Base-by-base conservation (phyloP, 2,329 filamentous ascomycete genomes). In the Calycina herbarum region DNA sequence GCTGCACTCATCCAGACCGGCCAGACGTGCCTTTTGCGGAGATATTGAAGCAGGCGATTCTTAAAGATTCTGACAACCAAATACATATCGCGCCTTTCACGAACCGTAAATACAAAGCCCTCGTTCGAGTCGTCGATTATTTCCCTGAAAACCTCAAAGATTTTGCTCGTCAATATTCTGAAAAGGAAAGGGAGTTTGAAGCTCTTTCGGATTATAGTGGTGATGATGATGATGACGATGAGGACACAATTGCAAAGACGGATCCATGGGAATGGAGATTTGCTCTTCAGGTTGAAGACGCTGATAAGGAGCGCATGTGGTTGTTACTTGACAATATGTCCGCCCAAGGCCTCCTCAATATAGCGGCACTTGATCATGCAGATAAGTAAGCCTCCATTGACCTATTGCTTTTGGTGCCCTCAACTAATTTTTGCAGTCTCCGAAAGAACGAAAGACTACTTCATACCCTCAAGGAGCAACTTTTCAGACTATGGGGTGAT, bases 401-500 rank as follows among this genome's bases (percentile, higher is more conserved):
- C 29, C 24, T 40, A 15, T 38, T 17, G 13, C 5, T 33, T 6
- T 38, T 13, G 63, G 38, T 15, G 38, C 51, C 58, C 33, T 33
- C 35, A 45, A 57, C 63, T 69, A 65, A 74, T 57, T 15, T 62
- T 29, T 57, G 13, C 56, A 87, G 87, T 76, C 82, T 97, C 40
- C 83, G 82, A 24, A 74, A 77, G n/a, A 79, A 90, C 57, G 71
- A 77, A 2, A 61, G 76, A 0, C 73, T 78, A 1, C 78, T 95
- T 0, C 75, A 72, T 2, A 68, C 76, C 6, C 78, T 97, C 4
- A 84, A 86, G 61, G 86, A 96, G 70, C 88, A 85, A 71, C 81
- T 97, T 64, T 94, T 89, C 74, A 79, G 86, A 42, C 81, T 97
- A 1, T 98, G 94, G 94, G 94, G 94, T 1, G 86, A 97, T 67